phyloP scores from a whole-genome alignment of 164 flowering plant species.

The Sextonia rubra region DNA sequence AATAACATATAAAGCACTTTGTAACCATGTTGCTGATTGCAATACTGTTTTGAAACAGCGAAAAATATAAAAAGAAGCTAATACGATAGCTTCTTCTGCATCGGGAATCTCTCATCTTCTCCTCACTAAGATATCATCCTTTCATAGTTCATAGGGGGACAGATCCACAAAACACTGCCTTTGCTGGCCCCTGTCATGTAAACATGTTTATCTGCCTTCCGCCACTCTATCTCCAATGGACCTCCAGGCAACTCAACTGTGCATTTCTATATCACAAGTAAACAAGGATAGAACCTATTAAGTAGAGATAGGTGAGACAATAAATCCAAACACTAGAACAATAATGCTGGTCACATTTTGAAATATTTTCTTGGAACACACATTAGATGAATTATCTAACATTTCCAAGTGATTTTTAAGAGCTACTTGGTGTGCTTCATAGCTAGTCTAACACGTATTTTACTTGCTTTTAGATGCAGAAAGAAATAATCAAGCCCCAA shows the following conservation, averaged over 20 bases:
- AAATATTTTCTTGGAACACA: not conserved
- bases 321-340: not conserved
- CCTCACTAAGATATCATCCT: not conserved
- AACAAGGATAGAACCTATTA: not conserved
- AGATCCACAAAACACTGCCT: conserved; percentile 80
- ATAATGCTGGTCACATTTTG: not conserved
- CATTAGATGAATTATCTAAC: not conserved
- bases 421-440: not conserved
- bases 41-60: no score
- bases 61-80: not conserved
- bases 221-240: conserved; percentile 94
- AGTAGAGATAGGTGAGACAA: not conserved
- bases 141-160: conserved; percentile 37
- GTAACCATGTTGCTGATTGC: no score
- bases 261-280: conserved; percentile 53
- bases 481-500: not conserved
- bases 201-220: conserved; percentile 79
- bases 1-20: no score
- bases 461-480: not conserved
- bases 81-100: not conserved
- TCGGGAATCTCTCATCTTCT: not conserved
- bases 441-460: no score
- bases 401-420: not conserved
- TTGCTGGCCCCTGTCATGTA: conserved; percentile 99
- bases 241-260: conserved; percentile 94